Evolutionary conservation across 768 basidiomycete species (phyloP).

Genomic region (Fomitopsis serialis): DNA sequence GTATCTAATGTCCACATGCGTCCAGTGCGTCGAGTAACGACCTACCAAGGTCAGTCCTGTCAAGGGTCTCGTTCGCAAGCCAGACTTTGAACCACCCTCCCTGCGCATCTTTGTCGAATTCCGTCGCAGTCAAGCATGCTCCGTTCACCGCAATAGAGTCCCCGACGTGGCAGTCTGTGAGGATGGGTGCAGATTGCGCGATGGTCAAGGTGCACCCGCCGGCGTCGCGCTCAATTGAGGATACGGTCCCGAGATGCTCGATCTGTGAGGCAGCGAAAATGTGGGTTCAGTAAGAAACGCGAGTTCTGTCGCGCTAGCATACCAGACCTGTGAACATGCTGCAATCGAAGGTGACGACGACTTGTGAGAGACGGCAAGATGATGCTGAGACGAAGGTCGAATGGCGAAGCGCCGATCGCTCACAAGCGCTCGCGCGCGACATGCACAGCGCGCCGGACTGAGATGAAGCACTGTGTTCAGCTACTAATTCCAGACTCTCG

Average conservation of each 20-base stretch:
- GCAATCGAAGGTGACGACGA: neutral
- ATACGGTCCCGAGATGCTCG: conserved; percentile 81
- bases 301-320: conserved; percentile 21
- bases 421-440: too few species aligned
- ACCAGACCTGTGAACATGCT: conserved; percentile 80
- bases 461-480: too few species aligned
- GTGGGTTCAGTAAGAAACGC: conserved; percentile 1
- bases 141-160: conserved; percentile 88
- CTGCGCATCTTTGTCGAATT: conserved; percentile 55
- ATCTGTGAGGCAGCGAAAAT: conserved; percentile 45
- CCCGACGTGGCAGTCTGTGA: conserved; percentile 86
- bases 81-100: conserved; percentile 91
- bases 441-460: too few species aligned
- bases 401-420: too few species aligned
- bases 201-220: conserved; percentile 85
- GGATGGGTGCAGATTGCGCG: conserved; percentile 60
- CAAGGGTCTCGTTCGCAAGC: conserved; percentile 92
- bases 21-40: neutral
- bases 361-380: too few species aligned
- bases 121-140: conserved; percentile 86
- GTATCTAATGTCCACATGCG: neutral
- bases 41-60: conserved; percentile 85
- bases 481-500: too few species aligned
- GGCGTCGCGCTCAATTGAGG: conserved; percentile 52
- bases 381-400: too few species aligned